Conservation (phyloP, 306 rosid genomes). For the Begonia masoniana region DNA sequence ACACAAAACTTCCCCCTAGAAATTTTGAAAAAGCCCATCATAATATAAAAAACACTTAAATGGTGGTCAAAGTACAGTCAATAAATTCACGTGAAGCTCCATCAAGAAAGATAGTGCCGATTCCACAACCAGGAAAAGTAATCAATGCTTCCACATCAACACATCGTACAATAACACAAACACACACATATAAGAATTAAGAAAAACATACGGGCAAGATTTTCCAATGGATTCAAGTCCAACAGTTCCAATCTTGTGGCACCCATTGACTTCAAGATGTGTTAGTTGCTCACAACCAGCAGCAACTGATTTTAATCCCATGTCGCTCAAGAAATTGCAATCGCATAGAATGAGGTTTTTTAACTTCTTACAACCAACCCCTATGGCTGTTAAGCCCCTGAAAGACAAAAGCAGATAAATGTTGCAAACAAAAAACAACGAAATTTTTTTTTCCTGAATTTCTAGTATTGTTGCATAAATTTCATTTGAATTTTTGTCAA, state of each 20-base stretch:
- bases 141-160: constrained; percentile 6
- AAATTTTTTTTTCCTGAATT: neutral
- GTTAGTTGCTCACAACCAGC: constrained; percentile 80
- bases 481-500: too few relatives aligned
- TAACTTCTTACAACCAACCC: constrained; percentile 81
- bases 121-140: constrained; percentile 7
- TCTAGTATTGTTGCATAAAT: too few relatives aligned
- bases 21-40: too few relatives aligned
- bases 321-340: constrained; percentile 80
- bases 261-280: constrained; percentile 90
- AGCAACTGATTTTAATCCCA: constrained; percentile 88
- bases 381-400: constrained; percentile 74
- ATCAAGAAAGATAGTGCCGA: neutral
- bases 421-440: neutral
- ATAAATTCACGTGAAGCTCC: constrained; percentile 1
- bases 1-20: too few relatives aligned
- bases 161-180: constrained; percentile 4
- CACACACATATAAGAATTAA: constrained; percentile 5
- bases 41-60: neutral
- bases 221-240: constrained; percentile 79
- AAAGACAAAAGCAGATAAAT: constrained; percentile 13
- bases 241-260: constrained; percentile 81
- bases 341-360: constrained; percentile 73
- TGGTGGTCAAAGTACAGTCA: neutral
- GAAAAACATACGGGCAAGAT: constrained; percentile 64